phyloP scores from a whole-genome alignment of 768 basidiomycete genomes.

The Rickenella mellea region DNA sequence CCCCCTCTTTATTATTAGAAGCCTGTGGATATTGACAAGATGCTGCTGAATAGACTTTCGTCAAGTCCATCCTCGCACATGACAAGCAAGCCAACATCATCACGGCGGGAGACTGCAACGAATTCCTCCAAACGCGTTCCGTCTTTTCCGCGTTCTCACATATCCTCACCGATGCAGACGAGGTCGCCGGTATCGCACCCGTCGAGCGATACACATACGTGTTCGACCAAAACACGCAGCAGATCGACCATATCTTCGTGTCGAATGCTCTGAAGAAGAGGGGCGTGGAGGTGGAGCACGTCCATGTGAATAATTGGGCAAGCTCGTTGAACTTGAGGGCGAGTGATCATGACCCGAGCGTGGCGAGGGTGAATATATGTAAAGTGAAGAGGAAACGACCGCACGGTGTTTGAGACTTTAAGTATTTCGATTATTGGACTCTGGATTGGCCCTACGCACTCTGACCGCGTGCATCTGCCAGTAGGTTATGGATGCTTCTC shows the following conservation, averaged over 20 bases:
- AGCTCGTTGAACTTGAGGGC: constrained; percentile 28
- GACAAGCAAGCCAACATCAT: constrained; percentile 39
- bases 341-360: constrained; percentile 56
- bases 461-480: too few species aligned
- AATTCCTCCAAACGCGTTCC: constrained; percentile 43
- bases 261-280: constrained; percentile 32
- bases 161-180: constrained; percentile 41
- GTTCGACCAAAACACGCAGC: constrained; percentile 48
- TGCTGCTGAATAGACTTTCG: constrained; percentile 33
- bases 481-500: too few species aligned
- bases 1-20: background rate
- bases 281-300: constrained; percentile 41
- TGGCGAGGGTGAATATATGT: constrained; percentile 40
- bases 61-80: constrained; percentile 30
- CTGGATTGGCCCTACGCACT: too few species aligned
- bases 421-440: too few species aligned
- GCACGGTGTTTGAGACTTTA: too few species aligned
- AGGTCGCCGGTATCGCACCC: constrained; percentile 33
- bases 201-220: constrained; percentile 54
- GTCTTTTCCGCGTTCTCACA: constrained; percentile 35
- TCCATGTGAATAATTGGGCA: constrained; percentile 55
- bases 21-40: background rate
- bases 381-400: too few species aligned
- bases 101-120: constrained; percentile 55
- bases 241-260: constrained; percentile 52